Conservation (phyloP, 495 filamentous ascomycete species). For the Annulohypoxylon moriforme region DNA sequence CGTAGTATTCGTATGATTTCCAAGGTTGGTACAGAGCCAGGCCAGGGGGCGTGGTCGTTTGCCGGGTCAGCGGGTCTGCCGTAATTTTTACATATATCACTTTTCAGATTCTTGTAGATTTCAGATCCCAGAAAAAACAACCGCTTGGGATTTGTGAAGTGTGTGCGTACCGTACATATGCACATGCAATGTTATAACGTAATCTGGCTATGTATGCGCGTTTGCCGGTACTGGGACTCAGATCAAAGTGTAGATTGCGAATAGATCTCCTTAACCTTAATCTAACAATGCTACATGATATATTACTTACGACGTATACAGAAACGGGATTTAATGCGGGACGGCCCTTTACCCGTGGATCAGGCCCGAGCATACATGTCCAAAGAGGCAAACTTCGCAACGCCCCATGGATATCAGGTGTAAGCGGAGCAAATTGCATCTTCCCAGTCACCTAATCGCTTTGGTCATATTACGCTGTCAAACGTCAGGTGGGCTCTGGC, state of each 20-base stretch:
- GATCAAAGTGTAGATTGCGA: slow-evolving; percentile 28
- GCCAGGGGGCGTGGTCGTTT: slow-evolving; percentile 15
- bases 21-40: slow-evolving; percentile 6
- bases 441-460: slow-evolving; percentile 5
- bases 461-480: slow-evolving; percentile 1
- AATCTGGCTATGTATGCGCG: slow-evolving; percentile 18
- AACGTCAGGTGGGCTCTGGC: not conserved
- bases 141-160: slow-evolving; percentile 19
- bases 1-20: slow-evolving; percentile 15
- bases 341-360: slow-evolving; percentile 38
- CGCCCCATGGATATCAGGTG: not conserved
- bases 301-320: not conserved
- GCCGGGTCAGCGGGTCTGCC: slow-evolving; percentile 32
- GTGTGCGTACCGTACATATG: slow-evolving; percentile 37
- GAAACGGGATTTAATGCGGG: slow-evolving; percentile 29
- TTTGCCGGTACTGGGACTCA: slow-evolving; percentile 28
- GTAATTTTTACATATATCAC: slow-evolving; percentile 26
- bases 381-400: slow-evolving; percentile 13
- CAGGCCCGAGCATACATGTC: slow-evolving; percentile 21
- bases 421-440: slow-evolving; percentile 1
- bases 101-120: slow-evolving; percentile 40
- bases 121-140: slow-evolving; percentile 32
- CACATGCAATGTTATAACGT: slow-evolving; percentile 40
- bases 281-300: slow-evolving; percentile 28
- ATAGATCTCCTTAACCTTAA: slow-evolving; percentile 37